These are phyloP conservation scores for Globisporangium splendens DNA, from an alignment of 352 stramenopile genomes.

Conservation along the genomic window DNA sequence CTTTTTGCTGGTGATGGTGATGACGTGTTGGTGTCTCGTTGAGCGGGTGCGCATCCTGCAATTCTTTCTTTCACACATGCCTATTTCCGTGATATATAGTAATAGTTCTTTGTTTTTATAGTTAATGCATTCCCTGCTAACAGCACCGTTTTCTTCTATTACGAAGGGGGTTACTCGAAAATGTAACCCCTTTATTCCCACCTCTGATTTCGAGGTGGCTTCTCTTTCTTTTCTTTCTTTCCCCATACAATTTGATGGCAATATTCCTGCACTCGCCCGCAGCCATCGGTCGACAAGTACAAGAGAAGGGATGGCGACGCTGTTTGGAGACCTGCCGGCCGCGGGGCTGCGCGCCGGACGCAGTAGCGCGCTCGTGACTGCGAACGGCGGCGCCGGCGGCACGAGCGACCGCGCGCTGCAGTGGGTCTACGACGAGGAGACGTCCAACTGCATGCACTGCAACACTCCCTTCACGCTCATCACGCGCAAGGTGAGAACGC, in stretches of 20 bases:
- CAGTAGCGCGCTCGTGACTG: slow-evolving; percentile 35
- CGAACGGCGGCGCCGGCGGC: background rate
- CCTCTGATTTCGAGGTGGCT: too few relatives aligned
- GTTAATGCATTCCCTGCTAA: too few relatives aligned
- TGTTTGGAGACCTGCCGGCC: slow-evolving; percentile 68
- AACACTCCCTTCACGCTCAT: slow-evolving; percentile 82
- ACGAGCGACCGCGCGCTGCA: slow-evolving; percentile 60
- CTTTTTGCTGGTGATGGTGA: slow-evolving; percentile 12
- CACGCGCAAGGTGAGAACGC: slow-evolving; percentile 61
- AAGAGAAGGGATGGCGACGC: slow-evolving; percentile 46
- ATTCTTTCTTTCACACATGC: background rate
- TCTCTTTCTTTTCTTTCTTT: too few relatives aligned
- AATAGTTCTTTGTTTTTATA: background rate
- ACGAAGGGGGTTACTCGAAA: too few relatives aligned
- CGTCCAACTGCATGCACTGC: slow-evolving; percentile 85
- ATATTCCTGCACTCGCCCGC: background rate
- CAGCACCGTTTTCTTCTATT: too few relatives aligned
- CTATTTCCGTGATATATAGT: too few relatives aligned
- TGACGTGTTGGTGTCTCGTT: slow-evolving; percentile 3
- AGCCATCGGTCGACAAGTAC: background rate
- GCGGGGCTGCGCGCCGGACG: slow-evolving; percentile 34
- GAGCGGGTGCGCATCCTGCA: background rate
- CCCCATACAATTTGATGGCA: background rate
- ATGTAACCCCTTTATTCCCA: too few relatives aligned
- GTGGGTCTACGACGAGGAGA: slow-evolving; percentile 85